These are phyloP conservation scores for Nannochloropsis granulata DNA, from an alignment of 108 stramenopile genomes.

Conservation along the genomic window DNA sequence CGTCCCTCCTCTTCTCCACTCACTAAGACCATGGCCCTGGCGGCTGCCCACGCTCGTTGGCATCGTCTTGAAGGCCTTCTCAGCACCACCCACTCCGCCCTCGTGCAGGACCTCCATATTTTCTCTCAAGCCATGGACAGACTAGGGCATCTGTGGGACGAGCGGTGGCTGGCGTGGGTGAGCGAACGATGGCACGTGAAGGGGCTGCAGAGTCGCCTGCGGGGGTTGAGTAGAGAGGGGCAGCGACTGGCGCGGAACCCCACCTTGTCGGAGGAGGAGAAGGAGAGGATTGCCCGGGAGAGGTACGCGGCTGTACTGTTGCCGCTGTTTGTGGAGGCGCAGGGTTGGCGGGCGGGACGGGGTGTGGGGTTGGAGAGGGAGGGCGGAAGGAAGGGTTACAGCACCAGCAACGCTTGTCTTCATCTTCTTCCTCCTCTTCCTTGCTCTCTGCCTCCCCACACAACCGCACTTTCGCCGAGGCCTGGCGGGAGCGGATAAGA, in stretches of 20 bases:
- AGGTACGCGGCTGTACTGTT: background rate
- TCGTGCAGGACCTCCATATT: background rate
- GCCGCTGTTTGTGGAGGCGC: background rate
- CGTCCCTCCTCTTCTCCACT: background rate
- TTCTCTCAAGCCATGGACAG: background rate
- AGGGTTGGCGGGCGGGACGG: background rate
- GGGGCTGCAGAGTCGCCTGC: background rate
- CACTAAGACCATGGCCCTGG: background rate
- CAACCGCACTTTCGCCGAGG: background rate
- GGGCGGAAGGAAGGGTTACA: background rate
- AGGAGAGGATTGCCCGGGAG: background rate
- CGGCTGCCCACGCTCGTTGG: background rate
- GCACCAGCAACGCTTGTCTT: background rate
- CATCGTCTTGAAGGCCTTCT: background rate
- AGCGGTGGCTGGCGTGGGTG: background rate
- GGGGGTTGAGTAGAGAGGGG: background rate
- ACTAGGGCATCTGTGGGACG: background rate
- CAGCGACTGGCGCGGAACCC: background rate
- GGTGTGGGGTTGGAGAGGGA: background rate
- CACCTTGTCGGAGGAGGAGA: background rate
- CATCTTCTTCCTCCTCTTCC: background rate
- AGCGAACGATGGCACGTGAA: background rate
- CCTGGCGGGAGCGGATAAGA: background rate
- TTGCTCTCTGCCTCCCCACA: background rate
- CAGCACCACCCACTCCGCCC: background rate